Conservation (phyloP, 768 basidiomycete species). For the Leccinum truebloodii region DNA sequence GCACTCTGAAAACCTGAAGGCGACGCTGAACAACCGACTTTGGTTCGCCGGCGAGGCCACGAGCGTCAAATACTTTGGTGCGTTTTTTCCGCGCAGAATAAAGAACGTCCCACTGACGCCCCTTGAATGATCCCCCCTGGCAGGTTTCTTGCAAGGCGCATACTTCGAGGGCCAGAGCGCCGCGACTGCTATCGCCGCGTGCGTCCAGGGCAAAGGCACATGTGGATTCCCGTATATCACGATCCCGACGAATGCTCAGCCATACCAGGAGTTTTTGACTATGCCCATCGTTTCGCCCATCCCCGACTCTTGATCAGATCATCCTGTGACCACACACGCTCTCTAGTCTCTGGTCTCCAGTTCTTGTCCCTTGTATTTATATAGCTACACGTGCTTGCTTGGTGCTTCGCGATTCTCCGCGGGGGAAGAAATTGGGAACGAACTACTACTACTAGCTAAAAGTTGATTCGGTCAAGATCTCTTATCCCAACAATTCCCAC, state of each 20-base stretch:
- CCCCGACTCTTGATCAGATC: neutral
- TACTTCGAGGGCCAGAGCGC: slow-evolving; percentile 54
- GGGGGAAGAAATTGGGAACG: neutral
- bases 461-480: no score
- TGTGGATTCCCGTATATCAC: slow-evolving; percentile 28
- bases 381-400: neutral
- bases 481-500: no score
- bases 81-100: slow-evolving; percentile 16
- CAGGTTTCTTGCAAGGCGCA: slow-evolving; percentile 60
- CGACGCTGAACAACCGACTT: slow-evolving; percentile 48
- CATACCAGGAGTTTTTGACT: slow-evolving; percentile 31
- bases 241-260: slow-evolving; percentile 33
- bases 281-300: neutral
- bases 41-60: slow-evolving; percentile 70
- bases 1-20: slow-evolving; percentile 58
- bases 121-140: neutral
- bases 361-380: neutral
- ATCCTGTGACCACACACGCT: neutral
- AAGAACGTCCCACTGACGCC: neutral
- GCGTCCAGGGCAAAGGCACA: slow-evolving; percentile 36
- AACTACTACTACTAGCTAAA: no score
- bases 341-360: neutral
- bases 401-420: neutral
- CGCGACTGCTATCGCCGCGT: slow-evolving; percentile 41
- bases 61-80: slow-evolving; percentile 58